Evolutionary conservation across 345 rosid species (phyloP), one percentile per base, ranked within the genome.

Genomic region (Gossypium longicalyx): DNA sequence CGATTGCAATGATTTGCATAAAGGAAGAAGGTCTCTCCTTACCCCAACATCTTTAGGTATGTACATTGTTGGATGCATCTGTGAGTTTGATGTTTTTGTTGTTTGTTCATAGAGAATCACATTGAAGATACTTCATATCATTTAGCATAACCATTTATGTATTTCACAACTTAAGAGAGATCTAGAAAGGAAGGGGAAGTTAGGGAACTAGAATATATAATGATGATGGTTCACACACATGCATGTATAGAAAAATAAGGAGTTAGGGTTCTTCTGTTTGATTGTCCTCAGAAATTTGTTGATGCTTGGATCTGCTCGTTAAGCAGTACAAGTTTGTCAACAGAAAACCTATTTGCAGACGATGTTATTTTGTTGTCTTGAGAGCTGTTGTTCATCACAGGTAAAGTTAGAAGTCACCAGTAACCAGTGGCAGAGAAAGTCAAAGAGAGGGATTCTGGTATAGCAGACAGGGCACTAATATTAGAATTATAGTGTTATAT

Each of bases 291-390:
- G 29, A 44, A 43, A 11, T 44, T 43, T 44, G 4, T 29, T 51
- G 47, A 52, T 51, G 16, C 16, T 51, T 69, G 73, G 45, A 27
- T 69, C 16, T 69, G 45, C 72, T 69, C 29, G 16, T 69, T 69
- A 9, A 12, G 59, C 47, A 51, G 41, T 16, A 25, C 53, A 15
- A 15, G 41, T 68, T 67, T 67, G 22, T 67, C 27, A 16, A 25
- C 25, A 20, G 20, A 25, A 48, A 68, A 49, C 44, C 72, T 25
- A 15, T 29, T 27, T 29, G 3, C 56, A 27, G 44, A 27, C 3
- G 51, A 45, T 69, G 25, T 45, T 51, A 51, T 51, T 25, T 68
- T 68, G 27, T 67, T 67, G 54, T 67, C 58, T 25, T 49, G 15
- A 29, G 73, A 27, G 60, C 12, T 51, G 45, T 69, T 59, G 60